A percentile compares a stretch with the other conserved stretches of the same genome.
Evolutionary conservation across 345 rosid species (phyloP).

Genomic region (Diplotaxis tenuifolia): DNA sequence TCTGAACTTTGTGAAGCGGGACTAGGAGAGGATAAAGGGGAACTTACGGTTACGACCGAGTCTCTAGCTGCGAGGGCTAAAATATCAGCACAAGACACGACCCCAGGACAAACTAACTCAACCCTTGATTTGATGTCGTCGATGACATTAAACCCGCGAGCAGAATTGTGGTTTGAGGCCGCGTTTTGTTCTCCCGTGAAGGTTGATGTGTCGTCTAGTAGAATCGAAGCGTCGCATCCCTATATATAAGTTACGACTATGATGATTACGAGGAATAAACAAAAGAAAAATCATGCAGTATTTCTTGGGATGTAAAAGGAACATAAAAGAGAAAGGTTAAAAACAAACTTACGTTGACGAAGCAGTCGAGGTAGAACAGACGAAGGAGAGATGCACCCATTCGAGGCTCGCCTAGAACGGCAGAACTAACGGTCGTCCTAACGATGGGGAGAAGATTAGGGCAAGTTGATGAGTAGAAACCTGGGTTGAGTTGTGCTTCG

Average conservation of each 20-base stretch:
- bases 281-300: not conserved
- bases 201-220: slow-evolving; percentile 70
- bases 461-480: slow-evolving; percentile 64
- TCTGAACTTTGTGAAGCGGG: not conserved
- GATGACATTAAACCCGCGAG: slow-evolving; percentile 71
- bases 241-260: not conserved
- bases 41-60: slow-evolving; percentile 54
- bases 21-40: not conserved
- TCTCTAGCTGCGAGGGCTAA: slow-evolving; percentile 72
- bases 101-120: slow-evolving; percentile 72
- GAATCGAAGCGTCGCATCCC: slow-evolving; percentile 89
- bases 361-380: slow-evolving; percentile 87
- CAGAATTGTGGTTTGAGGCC: slow-evolving; percentile 56
- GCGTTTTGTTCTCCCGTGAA: slow-evolving; percentile 87
- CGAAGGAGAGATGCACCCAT: slow-evolving; percentile 85
- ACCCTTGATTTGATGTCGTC: slow-evolving; percentile 70
- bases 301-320: too few species aligned
- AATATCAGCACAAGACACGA: slow-evolving; percentile 84
- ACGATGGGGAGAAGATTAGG: slow-evolving; percentile 52
- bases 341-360: slow-evolving; percentile 62
- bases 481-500: slow-evolving; percentile 64
- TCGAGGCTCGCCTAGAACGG: slow-evolving; percentile 49
- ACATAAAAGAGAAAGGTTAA: not conserved
- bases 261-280: not conserved
- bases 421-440: slow-evolving; percentile 44